phyloP scores from a whole-genome alignment of 176 grass and related monocot genomes.

The Musa acuminata region DNA sequence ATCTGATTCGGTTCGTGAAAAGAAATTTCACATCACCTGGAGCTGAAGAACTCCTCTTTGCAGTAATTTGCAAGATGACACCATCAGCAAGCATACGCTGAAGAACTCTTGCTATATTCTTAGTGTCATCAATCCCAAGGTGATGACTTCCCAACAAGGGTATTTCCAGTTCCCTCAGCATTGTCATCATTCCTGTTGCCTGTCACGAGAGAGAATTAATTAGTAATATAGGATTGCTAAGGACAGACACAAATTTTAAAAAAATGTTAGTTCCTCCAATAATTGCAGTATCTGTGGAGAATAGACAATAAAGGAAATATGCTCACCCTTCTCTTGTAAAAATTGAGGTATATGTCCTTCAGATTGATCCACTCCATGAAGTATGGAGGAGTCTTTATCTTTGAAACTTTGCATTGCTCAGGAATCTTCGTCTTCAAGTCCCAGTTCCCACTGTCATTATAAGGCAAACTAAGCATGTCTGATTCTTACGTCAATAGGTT shows the following conservation, averaged over 20 bases:
- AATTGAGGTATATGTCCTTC: constrained; percentile 82
- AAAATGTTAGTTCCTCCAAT: not conserved
- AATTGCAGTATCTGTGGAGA: not conserved
- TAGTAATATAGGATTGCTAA: not conserved
- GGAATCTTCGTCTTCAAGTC: constrained; percentile 96
- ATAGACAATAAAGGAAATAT: constrained; percentile 5
- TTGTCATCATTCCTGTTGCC: constrained; percentile 90
- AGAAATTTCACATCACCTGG: constrained; percentile 45
- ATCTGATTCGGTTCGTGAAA: constrained; percentile 60
- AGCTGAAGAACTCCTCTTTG: constrained; percentile 42
- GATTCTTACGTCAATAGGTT: constrained; percentile 3
- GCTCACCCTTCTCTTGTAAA: constrained; percentile 70
- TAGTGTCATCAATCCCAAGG: constrained; percentile 83
- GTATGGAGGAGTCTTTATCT: constrained; percentile 63
- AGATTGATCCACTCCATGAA: constrained; percentile 95
- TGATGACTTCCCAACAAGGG: constrained; percentile 63
- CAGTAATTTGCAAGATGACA: constrained; percentile 56
- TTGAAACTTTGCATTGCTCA: constrained; percentile 74
- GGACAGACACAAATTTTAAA: not conserved
- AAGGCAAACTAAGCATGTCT: constrained; percentile 14
- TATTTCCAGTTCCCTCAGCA: constrained; percentile 74
- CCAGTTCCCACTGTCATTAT: constrained; percentile 70
- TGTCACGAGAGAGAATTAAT: constrained; percentile 18
- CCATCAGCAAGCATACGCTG: constrained; percentile 71
- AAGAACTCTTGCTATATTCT: constrained; percentile 76